phyloP scores from a whole-genome alignment of 345 rosid species.

The Moricandia arvensis region DNA sequence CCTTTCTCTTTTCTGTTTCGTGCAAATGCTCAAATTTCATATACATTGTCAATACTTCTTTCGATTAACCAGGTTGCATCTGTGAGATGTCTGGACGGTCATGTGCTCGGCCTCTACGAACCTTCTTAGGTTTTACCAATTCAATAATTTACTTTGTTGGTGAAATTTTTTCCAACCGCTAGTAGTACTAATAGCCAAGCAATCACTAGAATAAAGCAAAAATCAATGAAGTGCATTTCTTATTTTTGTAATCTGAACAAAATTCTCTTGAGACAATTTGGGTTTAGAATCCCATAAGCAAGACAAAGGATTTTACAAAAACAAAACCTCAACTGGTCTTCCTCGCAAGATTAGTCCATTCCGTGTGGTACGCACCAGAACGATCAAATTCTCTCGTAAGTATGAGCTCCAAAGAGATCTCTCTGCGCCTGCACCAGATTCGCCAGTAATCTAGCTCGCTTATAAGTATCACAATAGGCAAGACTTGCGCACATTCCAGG shows the following conservation, averaged over 20 bases:
- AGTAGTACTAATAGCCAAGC: too few species aligned
- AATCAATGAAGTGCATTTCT: conserved; percentile 13
- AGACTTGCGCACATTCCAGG: too few species aligned
- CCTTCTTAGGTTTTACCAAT: conserved; percentile 39
- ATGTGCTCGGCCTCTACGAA: conserved; percentile 72
- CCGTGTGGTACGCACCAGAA: too few species aligned
- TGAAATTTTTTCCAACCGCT: too few species aligned
- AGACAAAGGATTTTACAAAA: neutral
- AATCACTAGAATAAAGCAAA: neutral
- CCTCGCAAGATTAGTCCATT: conserved; percentile 90
- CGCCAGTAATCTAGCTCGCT: too few species aligned
- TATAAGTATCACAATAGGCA: too few species aligned
- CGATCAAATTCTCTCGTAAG: too few species aligned
- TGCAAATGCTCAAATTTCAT: neutral
- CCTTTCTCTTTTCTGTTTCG: neutral
- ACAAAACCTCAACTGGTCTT: conserved; percentile 45
- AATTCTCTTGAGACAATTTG: conserved; percentile 25
- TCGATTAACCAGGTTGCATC: conserved; percentile 68
- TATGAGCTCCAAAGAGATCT: too few species aligned
- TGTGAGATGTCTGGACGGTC: conserved; percentile 78
- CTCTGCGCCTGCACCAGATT: too few species aligned
- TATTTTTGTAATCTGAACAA: conserved; percentile 29
- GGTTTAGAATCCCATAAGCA: neutral
- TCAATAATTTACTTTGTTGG: too few species aligned
- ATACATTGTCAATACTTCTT: neutral